Conservation (phyloP, 2,329 filamentous ascomycete species). For the Aspergillus sp. region DNA sequence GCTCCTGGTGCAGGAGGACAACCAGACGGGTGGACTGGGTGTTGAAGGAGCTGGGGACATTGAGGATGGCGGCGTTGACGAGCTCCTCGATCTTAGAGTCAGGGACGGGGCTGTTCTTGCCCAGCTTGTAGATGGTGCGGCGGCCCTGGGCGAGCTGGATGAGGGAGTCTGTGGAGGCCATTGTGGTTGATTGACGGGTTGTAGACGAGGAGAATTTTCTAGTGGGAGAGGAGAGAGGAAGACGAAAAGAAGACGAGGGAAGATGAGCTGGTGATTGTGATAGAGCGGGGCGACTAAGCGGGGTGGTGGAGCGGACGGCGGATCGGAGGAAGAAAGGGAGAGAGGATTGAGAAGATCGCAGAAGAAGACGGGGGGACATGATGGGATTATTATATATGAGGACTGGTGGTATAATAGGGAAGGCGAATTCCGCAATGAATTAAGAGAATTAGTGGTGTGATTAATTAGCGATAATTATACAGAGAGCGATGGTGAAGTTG, state of each 20-base stretch:
- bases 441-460: too few species aligned
- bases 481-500: too few species aligned
- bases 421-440: too few species aligned
- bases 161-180: slow-evolving; percentile 14
- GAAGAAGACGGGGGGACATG: background rate
- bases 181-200: slow-evolving; percentile 2
- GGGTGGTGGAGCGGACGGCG: background rate
- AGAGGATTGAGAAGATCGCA: background rate
- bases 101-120: slow-evolving; percentile 27
- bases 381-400: background rate
- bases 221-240: slow-evolving; percentile 26
- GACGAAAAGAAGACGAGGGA: background rate
- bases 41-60: slow-evolving; percentile 83
- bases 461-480: too few species aligned
- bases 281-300: background rate
- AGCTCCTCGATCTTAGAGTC: slow-evolving; percentile 34
- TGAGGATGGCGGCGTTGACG: slow-evolving; percentile 50
- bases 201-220: slow-evolving; percentile 12
- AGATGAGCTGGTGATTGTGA: background rate
- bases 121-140: slow-evolving; percentile 33
- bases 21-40: slow-evolving; percentile 75
- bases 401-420: too few species aligned
- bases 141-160: slow-evolving; percentile 28
- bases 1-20: slow-evolving; percentile 74
- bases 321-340: background rate